Evolutionary conservation across 1,284 basidiomycete species (phyloP), one percentile per base, ranked within the genome.

Genomic region (Pyrrhoderma lamaoense): DNA sequence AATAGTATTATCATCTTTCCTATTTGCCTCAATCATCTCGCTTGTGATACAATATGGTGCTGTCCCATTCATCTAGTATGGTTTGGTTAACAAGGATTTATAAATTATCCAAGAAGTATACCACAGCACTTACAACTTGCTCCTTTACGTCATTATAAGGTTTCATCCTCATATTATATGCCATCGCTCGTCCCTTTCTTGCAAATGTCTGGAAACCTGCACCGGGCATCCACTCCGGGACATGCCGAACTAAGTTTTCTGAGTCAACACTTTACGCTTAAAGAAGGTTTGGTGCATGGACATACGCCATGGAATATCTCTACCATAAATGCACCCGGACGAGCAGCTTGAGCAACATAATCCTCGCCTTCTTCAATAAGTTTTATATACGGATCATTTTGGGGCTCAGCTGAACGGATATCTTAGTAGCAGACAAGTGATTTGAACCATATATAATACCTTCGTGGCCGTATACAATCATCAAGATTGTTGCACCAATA

Each of bases 301-400:
- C n/a, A n/a, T n/a, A n/a, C n/a, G n/a, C 2, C 61, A 47, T 0
- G 69, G 46, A 70, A 63, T 35, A 60, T 62, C 58, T 72, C 70
- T 2, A 71, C 68, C 50, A 60, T 50, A 55, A 66, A 70, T 45
- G 67, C 65, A 16, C 67, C 68, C 0, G 69, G 70, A 47, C 67
- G 66, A 1, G 69, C 67, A 1, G 69, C 69, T 19, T 59, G 52
- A 0, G 67, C 58, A 47, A 72, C 69, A 7, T 67, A 69, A 14
- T 61, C 59, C 68, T 73, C 70, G 11, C 70, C 70, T 40, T 68
- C 60, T 49, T 73, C 66, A 5, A 67, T 70, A 8, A 72, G 67
- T 45, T 65, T 59, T 2, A 73, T 66, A 5, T 72, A 58, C 1
- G 65, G 63, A 49, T 74, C 71, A 8, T 63, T 58, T 11, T 42